Percentiles rank a stretch among this genome's conserved stretches.
phyloP scores from a whole-genome alignment of 768 basidiomycete genomes.

The Phlegmacium glaucopus region DNA sequence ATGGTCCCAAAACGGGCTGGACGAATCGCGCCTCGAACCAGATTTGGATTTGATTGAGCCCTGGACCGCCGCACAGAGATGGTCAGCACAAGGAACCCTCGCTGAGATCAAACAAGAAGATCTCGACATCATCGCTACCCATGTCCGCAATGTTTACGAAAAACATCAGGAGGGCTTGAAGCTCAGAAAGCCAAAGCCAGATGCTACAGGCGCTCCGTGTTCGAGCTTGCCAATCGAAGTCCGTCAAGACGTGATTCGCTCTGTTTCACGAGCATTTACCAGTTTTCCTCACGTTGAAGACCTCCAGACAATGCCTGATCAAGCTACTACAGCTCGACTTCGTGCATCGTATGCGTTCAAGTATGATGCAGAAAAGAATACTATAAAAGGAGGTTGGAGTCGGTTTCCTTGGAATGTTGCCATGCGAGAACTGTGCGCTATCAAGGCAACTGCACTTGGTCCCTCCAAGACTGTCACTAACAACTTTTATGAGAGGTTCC shows the following conservation, averaged over 20 bases:
- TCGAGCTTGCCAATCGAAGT: slow-evolving; percentile 37
- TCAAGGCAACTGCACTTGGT: slow-evolving; percentile 39
- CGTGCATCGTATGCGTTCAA: slow-evolving; percentile 58
- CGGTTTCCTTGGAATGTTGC: slow-evolving; percentile 49
- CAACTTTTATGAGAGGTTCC: slow-evolving; percentile 18
- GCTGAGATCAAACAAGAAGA: slow-evolving; percentile 12
- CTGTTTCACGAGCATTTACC: slow-evolving; percentile 40
- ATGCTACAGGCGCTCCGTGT: slow-evolving; percentile 17
- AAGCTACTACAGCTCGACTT: slow-evolving; percentile 27
- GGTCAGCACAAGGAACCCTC: slow-evolving; percentile 11
- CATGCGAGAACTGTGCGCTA: slow-evolving; percentile 45
- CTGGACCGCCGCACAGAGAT: slow-evolving; percentile 13
- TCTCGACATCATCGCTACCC: slow-evolving; percentile 13
- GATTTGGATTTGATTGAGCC: slow-evolving; percentile 28
- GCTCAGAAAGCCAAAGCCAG: background rate
- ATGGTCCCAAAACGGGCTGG: slow-evolving; percentile 58
- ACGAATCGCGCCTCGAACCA: slow-evolving; percentile 9
- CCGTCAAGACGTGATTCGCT: slow-evolving; percentile 50
- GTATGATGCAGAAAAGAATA: slow-evolving; percentile 26
- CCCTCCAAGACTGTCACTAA: slow-evolving; percentile 13
- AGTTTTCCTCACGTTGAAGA: slow-evolving; percentile 18
- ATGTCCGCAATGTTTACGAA: slow-evolving; percentile 13
- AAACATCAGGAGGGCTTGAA: background rate
- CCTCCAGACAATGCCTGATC: slow-evolving; percentile 25
- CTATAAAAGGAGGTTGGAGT: slow-evolving; percentile 20